Evolutionary conservation across 177 flowering plant genomes (phyloP), one percentile per base, ranked within the genome.

Genomic region (Viscum album): DNA sequence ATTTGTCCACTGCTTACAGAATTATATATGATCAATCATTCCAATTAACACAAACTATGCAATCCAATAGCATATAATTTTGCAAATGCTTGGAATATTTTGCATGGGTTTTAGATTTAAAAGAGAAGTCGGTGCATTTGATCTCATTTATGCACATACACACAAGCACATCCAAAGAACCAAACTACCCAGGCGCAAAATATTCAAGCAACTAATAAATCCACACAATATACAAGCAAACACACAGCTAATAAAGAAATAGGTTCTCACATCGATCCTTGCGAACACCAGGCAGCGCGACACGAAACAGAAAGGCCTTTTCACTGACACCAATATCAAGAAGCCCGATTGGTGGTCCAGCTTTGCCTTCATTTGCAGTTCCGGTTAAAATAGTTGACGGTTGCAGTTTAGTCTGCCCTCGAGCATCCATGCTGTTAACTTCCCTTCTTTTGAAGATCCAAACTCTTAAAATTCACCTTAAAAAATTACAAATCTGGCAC

Each of bases 271-370:
- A 74, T 17, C 67, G 70, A 70, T 82, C 81, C 67, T 74, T 83
- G 69, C 75, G 74, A 70, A 83, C 81, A 32, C 88, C 85, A 58
- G 88, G 84, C 34, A 84, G 74, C 70, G 85, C 78, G 72, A 83
- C 80, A 60, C 78, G 79, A 68, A 84, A 84, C 54, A 81, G 75
- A 72, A 81, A 84, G 1, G 85, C 82, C 28, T 69, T 67, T 47
- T 72, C 63, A 71, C 83, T 78, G 24, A 72, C 73, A 64, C 85
- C 88, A 31, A 84, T 80, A 69, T 83, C 85, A 35, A 81, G 81
- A 39, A 77, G 79, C 56, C 88, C 88, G 71, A 84, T 70, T 43
- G 84, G 78, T 50, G 84, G 88, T 35, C 83, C 85, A 62, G 69
- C 69, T 50, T 68, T 75, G 43, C 82, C 84, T 68, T 72, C 76